Percentiles rank a stretch among this genome's conserved stretches.
These are phyloP conservation scores for Coemansia sp. DNA, from an alignment of 192 early-diverging fungal species.

Conservation along the genomic window DNA sequence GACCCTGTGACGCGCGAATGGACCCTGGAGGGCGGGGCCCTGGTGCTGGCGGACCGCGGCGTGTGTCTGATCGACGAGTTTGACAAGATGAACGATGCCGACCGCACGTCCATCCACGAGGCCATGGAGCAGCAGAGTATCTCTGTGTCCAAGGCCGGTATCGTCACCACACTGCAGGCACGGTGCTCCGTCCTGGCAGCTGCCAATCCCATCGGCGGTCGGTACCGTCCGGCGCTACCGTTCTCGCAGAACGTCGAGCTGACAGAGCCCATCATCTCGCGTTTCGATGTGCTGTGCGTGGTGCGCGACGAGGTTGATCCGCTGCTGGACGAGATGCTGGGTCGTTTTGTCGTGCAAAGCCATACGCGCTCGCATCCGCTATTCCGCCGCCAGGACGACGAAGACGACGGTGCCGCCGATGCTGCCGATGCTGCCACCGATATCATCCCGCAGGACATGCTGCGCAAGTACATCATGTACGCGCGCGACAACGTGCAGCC, in stretches of 20 bases:
- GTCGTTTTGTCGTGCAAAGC: slow-evolving; percentile 89
- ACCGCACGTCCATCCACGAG: slow-evolving; percentile 93
- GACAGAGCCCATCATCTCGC: slow-evolving; percentile 97
- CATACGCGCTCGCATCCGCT: slow-evolving; percentile 90
- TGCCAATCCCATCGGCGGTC: slow-evolving; percentile 82
- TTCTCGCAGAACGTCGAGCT: slow-evolving; percentile 98
- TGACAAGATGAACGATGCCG: slow-evolving; percentile 91
- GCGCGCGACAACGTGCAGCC: slow-evolving; percentile 74
- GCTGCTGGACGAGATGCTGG: slow-evolving; percentile 84
- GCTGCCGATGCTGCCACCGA: slow-evolving; percentile 45
- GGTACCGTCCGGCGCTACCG: slow-evolving; percentile 85
- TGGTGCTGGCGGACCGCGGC: slow-evolving; percentile 84
- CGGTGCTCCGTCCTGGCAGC: slow-evolving; percentile 81
- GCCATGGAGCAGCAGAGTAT: slow-evolving; percentile 91
- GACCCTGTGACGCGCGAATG: slow-evolving; percentile 85
- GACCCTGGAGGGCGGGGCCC: slow-evolving; percentile 87
- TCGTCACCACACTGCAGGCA: slow-evolving; percentile 81
- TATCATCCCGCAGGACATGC: slow-evolving; percentile 74
- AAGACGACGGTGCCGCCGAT: slow-evolving; percentile 43
- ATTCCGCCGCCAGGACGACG: slow-evolving; percentile 35
- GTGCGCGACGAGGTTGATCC: slow-evolving; percentile 93
- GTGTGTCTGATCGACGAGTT: slow-evolving; percentile 89
- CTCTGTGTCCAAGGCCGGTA: slow-evolving; percentile 86
- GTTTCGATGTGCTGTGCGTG: slow-evolving; percentile 96
- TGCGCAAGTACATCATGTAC: slow-evolving; percentile 89